Percentiles rank a stretch among this genome's conserved stretches.
These are phyloP conservation scores for Neurospora sp. DNA, from an alignment of 2,329 filamentous ascomycete species.

Conservation along the genomic window DNA sequence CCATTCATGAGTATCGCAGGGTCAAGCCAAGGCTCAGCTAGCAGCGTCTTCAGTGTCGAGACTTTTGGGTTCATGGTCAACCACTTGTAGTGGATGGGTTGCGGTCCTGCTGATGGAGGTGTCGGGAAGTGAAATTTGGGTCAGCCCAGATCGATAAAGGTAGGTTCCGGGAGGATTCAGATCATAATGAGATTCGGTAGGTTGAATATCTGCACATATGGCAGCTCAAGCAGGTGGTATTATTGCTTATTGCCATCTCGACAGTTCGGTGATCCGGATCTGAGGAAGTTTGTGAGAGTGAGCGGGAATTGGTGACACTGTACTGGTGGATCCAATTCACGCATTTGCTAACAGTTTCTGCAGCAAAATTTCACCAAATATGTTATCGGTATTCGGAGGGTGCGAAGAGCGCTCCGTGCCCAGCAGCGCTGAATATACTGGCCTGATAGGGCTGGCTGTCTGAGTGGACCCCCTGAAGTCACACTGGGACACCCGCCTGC, in stretches of 20 bases:
- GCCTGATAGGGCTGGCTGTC: background rate
- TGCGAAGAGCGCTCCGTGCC: background rate
- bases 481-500: background rate
- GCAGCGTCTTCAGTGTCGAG: background rate
- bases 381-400: background rate
- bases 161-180: background rate
- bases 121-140: background rate
- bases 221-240: background rate
- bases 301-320: background rate
- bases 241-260: background rate
- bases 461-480: background rate
- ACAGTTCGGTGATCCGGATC: background rate
- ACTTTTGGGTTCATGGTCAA: background rate
- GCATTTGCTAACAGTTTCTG: background rate
- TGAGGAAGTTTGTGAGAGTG: background rate
- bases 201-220: background rate
- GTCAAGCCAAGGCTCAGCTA: background rate
- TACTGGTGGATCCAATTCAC: background rate
- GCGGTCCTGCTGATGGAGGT: background rate
- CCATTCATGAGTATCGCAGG: background rate
- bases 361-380: fast-evolving
- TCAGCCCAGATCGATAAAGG: background rate
- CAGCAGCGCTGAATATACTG: background rate
- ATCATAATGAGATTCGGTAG: background rate
- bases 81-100: background rate